Evolutionary conservation across 371 early-diverging fungal genomes (phyloP).

Genomic region (Saksenaea vasiformis): DNA sequence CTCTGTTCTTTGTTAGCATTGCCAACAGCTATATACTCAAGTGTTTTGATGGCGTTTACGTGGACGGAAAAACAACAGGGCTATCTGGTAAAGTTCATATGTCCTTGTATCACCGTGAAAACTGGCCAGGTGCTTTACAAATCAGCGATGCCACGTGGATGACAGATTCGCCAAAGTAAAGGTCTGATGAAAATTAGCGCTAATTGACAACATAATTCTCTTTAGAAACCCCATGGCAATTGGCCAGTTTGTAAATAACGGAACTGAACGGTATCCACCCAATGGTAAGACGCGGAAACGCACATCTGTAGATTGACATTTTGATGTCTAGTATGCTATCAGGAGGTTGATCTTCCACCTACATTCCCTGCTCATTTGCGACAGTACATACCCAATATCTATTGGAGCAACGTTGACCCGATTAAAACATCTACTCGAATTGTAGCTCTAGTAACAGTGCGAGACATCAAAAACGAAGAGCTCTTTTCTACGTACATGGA

Average conservation of each 20-base stretch:
- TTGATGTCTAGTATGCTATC: constrained; percentile 46
- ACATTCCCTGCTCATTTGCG: constrained; percentile 44
- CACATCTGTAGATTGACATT: background rate
- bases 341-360: constrained; percentile 52
- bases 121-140: constrained; percentile 58
- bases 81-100: constrained; percentile 47
- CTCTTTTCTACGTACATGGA: constrained; percentile 60
- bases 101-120: constrained; percentile 52
- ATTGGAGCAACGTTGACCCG: constrained; percentile 19
- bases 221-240: constrained; percentile 53
- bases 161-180: constrained; percentile 23
- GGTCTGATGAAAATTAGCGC: background rate
- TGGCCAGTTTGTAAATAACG: constrained; percentile 62
- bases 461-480: constrained; percentile 47
- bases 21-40: constrained; percentile 57
- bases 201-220: background rate
- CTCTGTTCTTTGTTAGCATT: constrained; percentile 53
- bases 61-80: constrained; percentile 55
- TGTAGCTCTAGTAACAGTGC: constrained; percentile 45
- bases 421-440: constrained; percentile 20
- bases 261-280: constrained; percentile 28
- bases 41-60: constrained; percentile 56
- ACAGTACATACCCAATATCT: constrained; percentile 55
- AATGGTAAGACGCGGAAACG: constrained; percentile 35
- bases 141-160: constrained; percentile 58